A percentile compares a stretch with the other conserved stretches of the same genome.
Evolutionary conservation across 2,329 filamentous ascomycete species (phyloP).

Genomic region (Davidsoniella virescens): DNA sequence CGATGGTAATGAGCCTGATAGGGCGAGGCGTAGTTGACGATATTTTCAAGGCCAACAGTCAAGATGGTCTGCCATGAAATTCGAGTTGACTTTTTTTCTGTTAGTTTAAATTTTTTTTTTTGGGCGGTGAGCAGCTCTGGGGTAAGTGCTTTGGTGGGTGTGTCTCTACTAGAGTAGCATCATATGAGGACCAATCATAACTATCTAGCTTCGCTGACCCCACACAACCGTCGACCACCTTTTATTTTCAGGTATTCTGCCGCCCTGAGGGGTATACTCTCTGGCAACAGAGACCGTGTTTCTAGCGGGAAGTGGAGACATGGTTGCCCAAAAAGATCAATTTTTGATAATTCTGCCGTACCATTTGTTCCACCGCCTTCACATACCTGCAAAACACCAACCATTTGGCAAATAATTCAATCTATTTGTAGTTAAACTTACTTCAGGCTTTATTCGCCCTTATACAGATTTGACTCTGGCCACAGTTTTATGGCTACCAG

Average conservation of each 20-base stretch:
- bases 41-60: no score
- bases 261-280: not conserved
- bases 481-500: no score
- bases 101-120: slow-evolving; percentile 1
- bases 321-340: not conserved
- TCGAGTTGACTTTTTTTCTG: not conserved
- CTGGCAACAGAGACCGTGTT: no score
- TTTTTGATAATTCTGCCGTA: slow-evolving; percentile 2
- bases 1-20: no score
- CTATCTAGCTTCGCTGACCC: no score
- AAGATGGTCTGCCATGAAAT: no score
- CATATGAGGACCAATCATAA: no score
- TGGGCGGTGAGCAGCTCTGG: not conserved
- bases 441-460: not conserved
- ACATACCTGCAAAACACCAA: not conserved
- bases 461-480: no score
- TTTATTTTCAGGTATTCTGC: not conserved
- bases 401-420: not conserved
- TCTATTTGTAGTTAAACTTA: not conserved
- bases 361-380: slow-evolving; percentile 1
- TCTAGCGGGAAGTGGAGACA: not conserved
- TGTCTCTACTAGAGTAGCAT: not conserved
- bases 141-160: not conserved
- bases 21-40: no score
- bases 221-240: not conserved